Conservation (phyloP, 805 yeast species). For the Metschnikowia corniflorae region DNA sequence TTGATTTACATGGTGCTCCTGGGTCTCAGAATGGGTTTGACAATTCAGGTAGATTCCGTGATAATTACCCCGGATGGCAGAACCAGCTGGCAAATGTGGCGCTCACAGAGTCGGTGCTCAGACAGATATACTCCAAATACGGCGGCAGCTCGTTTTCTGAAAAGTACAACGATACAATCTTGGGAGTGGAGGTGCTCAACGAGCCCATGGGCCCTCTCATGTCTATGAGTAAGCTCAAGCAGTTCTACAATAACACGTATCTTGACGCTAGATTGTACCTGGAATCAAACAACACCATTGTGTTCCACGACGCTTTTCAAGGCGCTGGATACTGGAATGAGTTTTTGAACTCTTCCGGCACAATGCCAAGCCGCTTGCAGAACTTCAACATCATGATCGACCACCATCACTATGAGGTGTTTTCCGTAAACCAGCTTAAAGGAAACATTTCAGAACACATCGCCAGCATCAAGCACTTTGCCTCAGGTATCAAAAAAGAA, state of each 20-base stretch:
- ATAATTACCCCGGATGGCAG: conserved; percentile 16
- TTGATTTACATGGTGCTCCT: conserved; percentile 79
- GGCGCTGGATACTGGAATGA: conserved; percentile 53
- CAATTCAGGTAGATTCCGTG: conserved; percentile 52
- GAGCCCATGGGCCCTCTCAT: conserved; percentile 16
- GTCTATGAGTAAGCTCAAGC: conserved; percentile 19
- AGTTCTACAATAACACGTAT: conserved; percentile 31
- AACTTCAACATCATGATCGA: conserved; percentile 37
- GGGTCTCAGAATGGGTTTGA: conserved; percentile 88
- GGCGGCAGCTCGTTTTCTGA: conserved; percentile 10
- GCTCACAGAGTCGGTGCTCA: conserved; percentile 20
- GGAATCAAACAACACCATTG: conserved; percentile 39
- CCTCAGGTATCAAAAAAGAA: conserved; percentile 23
- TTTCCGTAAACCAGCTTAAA: conserved; percentile 24
- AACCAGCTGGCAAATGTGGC: conserved; percentile 7
- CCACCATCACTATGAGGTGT: conserved; percentile 41
- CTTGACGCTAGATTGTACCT: conserved; percentile 30
- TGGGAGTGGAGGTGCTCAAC: conserved; percentile 18
- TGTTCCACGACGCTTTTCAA: conserved; percentile 67
- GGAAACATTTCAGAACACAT: conserved; percentile 30
- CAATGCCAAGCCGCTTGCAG: conserved; percentile 16
- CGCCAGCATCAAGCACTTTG: conserved; percentile 28
- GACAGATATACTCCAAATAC: conserved; percentile 14
- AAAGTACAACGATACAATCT: conserved; percentile 12
- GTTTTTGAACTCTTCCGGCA: conserved; percentile 27